Conservation (phyloP, 805 yeast genomes). For the Schwanniomyces polymorphus region DNA sequence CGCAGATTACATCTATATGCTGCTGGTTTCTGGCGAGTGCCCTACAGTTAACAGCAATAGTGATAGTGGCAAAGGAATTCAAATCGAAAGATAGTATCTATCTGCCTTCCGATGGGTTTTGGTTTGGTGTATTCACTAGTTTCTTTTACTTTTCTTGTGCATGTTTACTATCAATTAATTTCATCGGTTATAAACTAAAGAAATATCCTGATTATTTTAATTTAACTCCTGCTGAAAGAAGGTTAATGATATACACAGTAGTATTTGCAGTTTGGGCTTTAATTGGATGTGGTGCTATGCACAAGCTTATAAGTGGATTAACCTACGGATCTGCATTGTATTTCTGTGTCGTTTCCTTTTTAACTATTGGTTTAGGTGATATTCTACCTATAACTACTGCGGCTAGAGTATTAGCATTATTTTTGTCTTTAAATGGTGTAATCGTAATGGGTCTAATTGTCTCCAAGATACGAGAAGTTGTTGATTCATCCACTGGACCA, state of each 20-base stretch:
- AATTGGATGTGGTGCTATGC: conserved; percentile 56
- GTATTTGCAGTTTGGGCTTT: conserved; percentile 66
- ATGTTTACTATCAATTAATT: conserved; percentile 53
- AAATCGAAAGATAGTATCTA: conserved; percentile 11
- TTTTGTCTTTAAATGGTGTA: conserved; percentile 71
- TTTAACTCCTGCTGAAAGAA: conserved; percentile 64
- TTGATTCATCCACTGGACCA: conserved; percentile 60
- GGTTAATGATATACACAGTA: conserved; percentile 71
- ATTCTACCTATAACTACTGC: conserved; percentile 54
- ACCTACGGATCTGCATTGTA: conserved; percentile 68
- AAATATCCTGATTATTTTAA: conserved; percentile 74
- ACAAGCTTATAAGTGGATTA: conserved; percentile 35
- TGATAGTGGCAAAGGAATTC: conserved; percentile 30
- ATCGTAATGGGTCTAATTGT: conserved; percentile 72
- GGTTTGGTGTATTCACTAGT: conserved; percentile 73
- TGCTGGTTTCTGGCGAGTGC: conserved; percentile 66
- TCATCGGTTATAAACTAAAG: conserved; percentile 52
- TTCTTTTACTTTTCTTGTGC: conserved; percentile 61
- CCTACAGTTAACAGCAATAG: conserved; percentile 50
- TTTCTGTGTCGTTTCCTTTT: conserved; percentile 67
- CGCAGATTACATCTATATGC: conserved; percentile 61
- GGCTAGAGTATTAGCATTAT: conserved; percentile 56
- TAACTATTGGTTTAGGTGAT: conserved; percentile 85
- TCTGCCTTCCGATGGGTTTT: conserved; percentile 61
- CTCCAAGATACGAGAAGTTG: conserved; percentile 65